Evolutionary conservation across 768 basidiomycete genomes (phyloP).

Genomic region (Termitomyces bulborhizus): DNA sequence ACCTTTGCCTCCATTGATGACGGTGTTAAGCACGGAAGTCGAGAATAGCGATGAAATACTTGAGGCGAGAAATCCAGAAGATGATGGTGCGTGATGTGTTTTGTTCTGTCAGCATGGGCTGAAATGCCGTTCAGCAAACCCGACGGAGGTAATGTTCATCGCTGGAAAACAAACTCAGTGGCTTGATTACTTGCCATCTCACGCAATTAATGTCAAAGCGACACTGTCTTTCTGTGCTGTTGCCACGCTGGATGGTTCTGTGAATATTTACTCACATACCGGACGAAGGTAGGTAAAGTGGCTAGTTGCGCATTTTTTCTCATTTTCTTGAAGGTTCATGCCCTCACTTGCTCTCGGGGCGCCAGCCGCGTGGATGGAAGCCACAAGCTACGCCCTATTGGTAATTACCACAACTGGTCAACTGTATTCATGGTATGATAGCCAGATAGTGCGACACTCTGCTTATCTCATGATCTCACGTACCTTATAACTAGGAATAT

Average conservation of each 20-base stretch:
- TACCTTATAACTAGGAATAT: slow-evolving; percentile 52
- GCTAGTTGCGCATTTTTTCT: background rate
- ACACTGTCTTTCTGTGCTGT: slow-evolving; percentile 68
- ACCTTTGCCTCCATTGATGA: slow-evolving; percentile 55
- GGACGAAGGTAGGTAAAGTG: slow-evolving; percentile 60
- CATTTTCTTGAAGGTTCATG: slow-evolving; percentile 49
- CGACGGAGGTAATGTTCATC: slow-evolving; percentile 61
- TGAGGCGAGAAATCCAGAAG: slow-evolving; percentile 75
- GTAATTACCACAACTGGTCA: slow-evolving; percentile 68
- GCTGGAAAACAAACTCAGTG: slow-evolving; percentile 71
- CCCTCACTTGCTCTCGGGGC: slow-evolving; percentile 70
- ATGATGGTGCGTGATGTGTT: slow-evolving; percentile 37
- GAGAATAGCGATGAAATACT: slow-evolving; percentile 64
- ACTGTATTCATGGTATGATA: slow-evolving; percentile 67
- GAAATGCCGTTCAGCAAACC: slow-evolving; percentile 28
- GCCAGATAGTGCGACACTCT: background rate
- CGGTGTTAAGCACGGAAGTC: slow-evolving; percentile 50
- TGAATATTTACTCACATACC: slow-evolving; percentile 80
- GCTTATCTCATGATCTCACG: background rate
- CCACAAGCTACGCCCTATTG: slow-evolving; percentile 57
- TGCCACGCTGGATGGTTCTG: slow-evolving; percentile 68
- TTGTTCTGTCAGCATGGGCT: background rate
- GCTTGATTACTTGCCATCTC: slow-evolving; percentile 82
- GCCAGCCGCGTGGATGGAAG: slow-evolving; percentile 64
- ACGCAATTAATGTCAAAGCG: slow-evolving; percentile 60